phyloP scores from a whole-genome alignment of 2,329 filamentous ascomycete genomes.

The Tolypocladium pustulatum region DNA sequence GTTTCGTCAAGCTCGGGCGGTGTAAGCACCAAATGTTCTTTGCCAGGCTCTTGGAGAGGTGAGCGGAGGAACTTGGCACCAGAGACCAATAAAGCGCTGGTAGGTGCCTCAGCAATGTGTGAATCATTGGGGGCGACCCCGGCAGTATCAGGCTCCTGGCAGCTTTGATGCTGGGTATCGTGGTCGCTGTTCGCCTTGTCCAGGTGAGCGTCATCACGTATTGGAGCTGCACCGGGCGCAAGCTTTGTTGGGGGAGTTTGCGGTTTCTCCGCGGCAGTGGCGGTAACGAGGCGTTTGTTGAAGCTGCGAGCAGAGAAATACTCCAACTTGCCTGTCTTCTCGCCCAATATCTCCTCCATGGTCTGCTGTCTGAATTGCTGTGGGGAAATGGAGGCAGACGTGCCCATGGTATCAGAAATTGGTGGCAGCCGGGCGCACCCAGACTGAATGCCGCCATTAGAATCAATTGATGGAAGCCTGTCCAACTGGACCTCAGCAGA shows the following conservation, averaged over 20 bases:
- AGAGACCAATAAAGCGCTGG: conserved; percentile 14
- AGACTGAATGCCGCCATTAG: background rate
- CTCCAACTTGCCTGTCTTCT: conserved; percentile 23
- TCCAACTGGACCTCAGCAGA: background rate
- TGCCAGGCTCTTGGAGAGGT: conserved; percentile 1
- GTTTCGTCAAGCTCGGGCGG: conserved; percentile 13
- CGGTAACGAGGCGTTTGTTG: background rate
- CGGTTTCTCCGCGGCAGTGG: background rate
- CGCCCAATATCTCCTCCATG: conserved; percentile 20
- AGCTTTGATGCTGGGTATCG: background rate
- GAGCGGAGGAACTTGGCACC: conserved; percentile 22
- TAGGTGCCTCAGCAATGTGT: background rate
- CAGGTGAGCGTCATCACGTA: background rate
- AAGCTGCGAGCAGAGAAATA: background rate
- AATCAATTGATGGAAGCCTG: background rate
- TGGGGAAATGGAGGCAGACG: background rate
- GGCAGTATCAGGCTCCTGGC: background rate
- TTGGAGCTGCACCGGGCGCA: background rate
- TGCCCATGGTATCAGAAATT: conserved; percentile 7
- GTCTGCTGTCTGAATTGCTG: background rate
- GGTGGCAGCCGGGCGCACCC: background rate
- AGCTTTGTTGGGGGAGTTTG: background rate
- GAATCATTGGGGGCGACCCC: background rate
- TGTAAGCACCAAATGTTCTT: background rate
- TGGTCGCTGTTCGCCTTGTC: background rate